Evolutionary conservation across 2,329 filamentous ascomycete species (phyloP).

Genomic region (Pseudogymnoascus sp.): DNA sequence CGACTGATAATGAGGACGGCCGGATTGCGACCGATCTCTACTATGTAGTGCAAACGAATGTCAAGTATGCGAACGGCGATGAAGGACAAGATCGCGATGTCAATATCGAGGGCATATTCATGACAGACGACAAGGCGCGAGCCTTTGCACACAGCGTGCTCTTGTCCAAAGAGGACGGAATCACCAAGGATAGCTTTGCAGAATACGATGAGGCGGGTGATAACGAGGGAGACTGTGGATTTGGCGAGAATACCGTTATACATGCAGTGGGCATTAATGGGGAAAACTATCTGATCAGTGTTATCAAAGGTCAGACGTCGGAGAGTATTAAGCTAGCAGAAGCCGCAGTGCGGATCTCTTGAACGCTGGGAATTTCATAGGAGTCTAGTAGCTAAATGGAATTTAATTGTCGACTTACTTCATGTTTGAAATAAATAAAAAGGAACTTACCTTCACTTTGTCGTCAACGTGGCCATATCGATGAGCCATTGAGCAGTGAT

Average conservation of each 20-base stretch:
- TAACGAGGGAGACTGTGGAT: slow-evolving; percentile 26
- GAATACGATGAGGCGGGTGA: slow-evolving; percentile 33
- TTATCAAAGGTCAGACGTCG: slow-evolving; percentile 20
- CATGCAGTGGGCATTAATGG: slow-evolving; percentile 39
- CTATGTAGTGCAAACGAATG: slow-evolving; percentile 38
- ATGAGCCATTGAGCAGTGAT: neutral
- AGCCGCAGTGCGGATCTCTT: neutral
- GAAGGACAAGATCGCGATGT: slow-evolving; percentile 30
- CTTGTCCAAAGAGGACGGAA: slow-evolving; percentile 22
- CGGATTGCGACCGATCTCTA: slow-evolving; percentile 29
- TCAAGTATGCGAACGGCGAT: slow-evolving; percentile 36
- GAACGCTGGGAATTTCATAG: neutral
- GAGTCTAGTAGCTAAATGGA: neutral
- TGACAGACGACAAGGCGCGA: slow-evolving; percentile 29
- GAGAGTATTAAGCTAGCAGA: neutral
- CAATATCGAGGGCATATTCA: slow-evolving; percentile 36
- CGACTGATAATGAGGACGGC: slow-evolving; percentile 18
- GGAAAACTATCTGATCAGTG: slow-evolving; percentile 35
- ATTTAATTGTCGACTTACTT: neutral
- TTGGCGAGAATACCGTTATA: slow-evolving; percentile 38
- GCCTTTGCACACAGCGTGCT: slow-evolving; percentile 32
- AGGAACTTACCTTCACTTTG: neutral
- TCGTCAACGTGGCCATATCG: neutral
- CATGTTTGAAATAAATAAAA: neutral
- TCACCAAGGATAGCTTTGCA: slow-evolving; percentile 31